These are phyloP conservation scores for Trichoderma citrinoviride DNA, from an alignment of 2,329 filamentous ascomycete species.

Conservation along the genomic window DNA sequence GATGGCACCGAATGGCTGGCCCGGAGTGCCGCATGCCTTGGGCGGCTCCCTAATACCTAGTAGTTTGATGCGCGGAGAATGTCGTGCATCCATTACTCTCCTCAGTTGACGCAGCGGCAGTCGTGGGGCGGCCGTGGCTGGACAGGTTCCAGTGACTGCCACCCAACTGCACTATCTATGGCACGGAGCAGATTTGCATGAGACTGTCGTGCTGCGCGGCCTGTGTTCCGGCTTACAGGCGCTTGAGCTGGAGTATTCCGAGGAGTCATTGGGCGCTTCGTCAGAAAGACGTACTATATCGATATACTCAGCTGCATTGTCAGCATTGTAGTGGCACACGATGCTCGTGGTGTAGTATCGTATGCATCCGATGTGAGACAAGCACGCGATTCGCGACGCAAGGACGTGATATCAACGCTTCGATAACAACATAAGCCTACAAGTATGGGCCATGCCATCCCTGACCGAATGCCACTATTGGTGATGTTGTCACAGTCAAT, in stretches of 20 bases:
- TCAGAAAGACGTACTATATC: too few species aligned
- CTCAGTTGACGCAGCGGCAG: neutral
- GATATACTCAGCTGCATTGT: too few species aligned
- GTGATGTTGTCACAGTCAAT: too few species aligned
- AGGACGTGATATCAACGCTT: too few species aligned
- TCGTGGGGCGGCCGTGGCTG: neutral
- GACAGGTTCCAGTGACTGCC: neutral
- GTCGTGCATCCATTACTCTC: conserved; percentile 1
- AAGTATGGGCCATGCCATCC: too few species aligned
- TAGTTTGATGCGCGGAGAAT: neutral
- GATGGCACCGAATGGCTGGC: neutral
- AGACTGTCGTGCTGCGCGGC: neutral
- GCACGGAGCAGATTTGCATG: conserved; percentile 7
- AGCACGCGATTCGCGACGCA: too few species aligned
- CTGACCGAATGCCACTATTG: too few species aligned
- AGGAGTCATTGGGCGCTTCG: too few species aligned
- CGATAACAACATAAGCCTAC: too few species aligned
- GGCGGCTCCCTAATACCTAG: neutral
- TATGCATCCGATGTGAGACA: too few species aligned
- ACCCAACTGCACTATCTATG: neutral
- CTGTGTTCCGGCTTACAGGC: neutral
- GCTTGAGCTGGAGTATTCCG: neutral
- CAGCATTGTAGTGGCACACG: too few species aligned
- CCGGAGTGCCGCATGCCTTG: neutral
- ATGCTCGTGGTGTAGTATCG: too few species aligned